Evolutionary conservation across 2,329 filamentous ascomycete genomes (phyloP).

Genomic region (Biscogniauxia sp.): DNA sequence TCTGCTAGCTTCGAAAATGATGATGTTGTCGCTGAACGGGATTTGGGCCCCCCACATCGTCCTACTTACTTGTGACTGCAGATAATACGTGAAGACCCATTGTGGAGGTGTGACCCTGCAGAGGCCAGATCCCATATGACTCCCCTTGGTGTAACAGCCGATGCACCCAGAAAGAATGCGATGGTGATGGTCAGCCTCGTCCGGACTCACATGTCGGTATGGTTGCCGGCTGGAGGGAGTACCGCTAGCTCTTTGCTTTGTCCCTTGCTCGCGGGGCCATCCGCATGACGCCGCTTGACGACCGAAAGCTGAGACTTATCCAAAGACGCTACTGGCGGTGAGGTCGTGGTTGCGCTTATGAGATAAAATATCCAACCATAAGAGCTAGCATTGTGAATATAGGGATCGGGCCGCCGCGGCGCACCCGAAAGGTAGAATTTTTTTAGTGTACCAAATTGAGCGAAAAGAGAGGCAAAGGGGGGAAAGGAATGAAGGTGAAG

Average conservation of each 20-base stretch:
- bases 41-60: neutral
- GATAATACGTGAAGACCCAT: slow-evolving; percentile 1
- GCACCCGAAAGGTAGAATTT: slow-evolving; percentile 21
- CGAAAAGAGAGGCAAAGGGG: slow-evolving; percentile 7
- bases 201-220: neutral
- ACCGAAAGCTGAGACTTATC: neutral
- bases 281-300: slow-evolving; percentile 5
- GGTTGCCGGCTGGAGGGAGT: neutral
- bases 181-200: slow-evolving; percentile 17
- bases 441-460: slow-evolving; percentile 16
- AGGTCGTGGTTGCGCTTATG: neutral
- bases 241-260: neutral
- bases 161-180: slow-evolving; percentile 3
- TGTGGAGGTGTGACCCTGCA: slow-evolving; percentile 10
- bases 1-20: neutral
- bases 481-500: no score
- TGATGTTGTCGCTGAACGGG: neutral
- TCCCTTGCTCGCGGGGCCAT: slow-evolving; percentile 12
- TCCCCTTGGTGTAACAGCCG: slow-evolving; percentile 10
- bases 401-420: slow-evolving; percentile 18
- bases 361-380: neutral
- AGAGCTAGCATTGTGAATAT: neutral
- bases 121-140: slow-evolving; percentile 10
- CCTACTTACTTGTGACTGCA: neutral
- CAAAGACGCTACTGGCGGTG: neutral